phyloP scores from a whole-genome alignment of 2,329 filamentous ascomycete species.

The Colletotrichum sp. region DNA sequence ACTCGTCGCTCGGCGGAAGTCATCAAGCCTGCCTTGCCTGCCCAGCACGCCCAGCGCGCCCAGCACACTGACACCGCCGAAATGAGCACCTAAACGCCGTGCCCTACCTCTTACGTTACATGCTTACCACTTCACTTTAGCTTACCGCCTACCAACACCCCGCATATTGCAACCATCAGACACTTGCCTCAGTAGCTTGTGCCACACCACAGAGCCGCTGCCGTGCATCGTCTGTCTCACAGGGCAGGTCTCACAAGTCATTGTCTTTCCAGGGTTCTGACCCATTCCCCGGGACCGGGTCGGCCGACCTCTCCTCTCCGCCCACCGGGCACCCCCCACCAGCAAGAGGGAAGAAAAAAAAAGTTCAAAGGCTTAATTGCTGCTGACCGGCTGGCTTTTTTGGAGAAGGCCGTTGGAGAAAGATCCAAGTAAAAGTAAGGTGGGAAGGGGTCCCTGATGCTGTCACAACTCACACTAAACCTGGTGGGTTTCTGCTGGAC shows the following conservation, averaged over 20 bases:
- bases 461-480: conserved; percentile 19
- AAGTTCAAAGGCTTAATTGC: not conserved
- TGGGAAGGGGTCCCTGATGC: not conserved
- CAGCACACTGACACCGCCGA: not conserved
- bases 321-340: not conserved
- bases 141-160: not conserved
- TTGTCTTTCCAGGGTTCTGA: not conserved
- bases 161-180: not conserved
- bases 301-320: not conserved
- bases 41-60: not conserved
- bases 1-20: not conserved
- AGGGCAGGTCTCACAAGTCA: not conserved
- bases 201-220: not conserved
- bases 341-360: not conserved
- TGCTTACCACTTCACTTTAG: not conserved
- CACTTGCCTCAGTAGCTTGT: not conserved
- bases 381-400: not conserved
- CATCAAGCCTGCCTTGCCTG: not conserved
- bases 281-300: not conserved
- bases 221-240: not conserved
- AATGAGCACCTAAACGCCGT: not conserved
- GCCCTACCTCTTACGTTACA: not conserved
- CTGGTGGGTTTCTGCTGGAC: conserved; percentile 6
- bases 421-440: not conserved
- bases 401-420: conserved; percentile 1